Percentiles rank a stretch among this genome's conserved stretches.
Evolutionary conservation across 306 rosid genomes (phyloP).

Genomic region (Oemleria cerasiformis): DNA sequence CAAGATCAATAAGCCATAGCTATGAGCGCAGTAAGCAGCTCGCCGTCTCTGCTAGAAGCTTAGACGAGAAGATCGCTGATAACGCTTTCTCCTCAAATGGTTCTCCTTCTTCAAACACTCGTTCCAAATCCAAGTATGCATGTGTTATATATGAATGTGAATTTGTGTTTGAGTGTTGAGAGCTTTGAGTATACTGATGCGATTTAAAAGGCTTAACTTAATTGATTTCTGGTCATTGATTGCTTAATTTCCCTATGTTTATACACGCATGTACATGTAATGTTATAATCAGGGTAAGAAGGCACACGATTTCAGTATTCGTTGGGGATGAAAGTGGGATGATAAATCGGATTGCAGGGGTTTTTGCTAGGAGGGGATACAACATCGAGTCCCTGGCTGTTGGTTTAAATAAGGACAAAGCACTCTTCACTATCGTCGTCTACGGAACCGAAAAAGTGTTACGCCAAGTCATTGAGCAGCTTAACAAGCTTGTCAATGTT

Average conservation of each 20-base stretch:
- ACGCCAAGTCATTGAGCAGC: conserved; percentile 73
- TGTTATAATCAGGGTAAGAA: conserved; percentile 39
- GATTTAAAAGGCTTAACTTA: background rate
- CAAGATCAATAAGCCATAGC: conserved; percentile 18
- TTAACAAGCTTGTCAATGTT: conserved; percentile 74
- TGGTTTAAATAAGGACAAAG: conserved; percentile 71
- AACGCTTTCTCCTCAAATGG: conserved; percentile 24
- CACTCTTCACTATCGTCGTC: conserved; percentile 74
- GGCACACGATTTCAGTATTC: conserved; percentile 79
- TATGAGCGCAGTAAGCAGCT: conserved; percentile 30
- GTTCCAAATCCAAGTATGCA: conserved; percentile 53
- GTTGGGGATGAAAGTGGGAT: conserved; percentile 89
- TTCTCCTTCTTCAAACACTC: conserved; percentile 31
- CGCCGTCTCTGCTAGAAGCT: conserved; percentile 31
- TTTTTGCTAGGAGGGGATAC: conserved; percentile 74
- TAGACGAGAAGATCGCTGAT: conserved; percentile 16
- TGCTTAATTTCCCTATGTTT: background rate
- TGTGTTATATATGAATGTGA: too few species aligned
- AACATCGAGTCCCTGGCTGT: conserved; percentile 84
- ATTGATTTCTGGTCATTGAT: background rate
- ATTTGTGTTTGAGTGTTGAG: background rate
- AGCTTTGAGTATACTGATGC: too few species aligned
- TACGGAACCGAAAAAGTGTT: conserved; percentile 60
- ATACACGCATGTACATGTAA: too few species aligned
- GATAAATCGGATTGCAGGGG: conserved; percentile 80